Base-by-base conservation (phyloP, 768 basidiomycete species). In the Rhodotorula kratochvilovae region DNA sequence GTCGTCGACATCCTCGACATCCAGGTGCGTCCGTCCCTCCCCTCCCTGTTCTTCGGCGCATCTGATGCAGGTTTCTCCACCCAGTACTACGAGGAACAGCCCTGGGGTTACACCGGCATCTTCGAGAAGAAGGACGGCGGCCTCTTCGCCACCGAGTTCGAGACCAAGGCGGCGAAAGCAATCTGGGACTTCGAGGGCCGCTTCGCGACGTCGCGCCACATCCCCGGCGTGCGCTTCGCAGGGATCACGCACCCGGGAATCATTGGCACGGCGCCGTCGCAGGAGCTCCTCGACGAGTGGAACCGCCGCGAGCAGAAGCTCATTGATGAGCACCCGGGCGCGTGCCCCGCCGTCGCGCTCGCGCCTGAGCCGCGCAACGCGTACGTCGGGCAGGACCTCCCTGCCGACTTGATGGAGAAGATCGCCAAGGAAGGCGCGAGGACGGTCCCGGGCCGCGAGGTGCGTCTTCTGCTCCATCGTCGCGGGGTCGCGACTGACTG, bases 1-100 rank as follows among this genome's bases (percentile, higher is more conserved):
- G 87, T 89, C 15, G 87, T 91, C 7, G 89, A 91, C 67, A 89
- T 91, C 67, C 80, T 91, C n/a, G 88, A 90, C 76, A 86, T 76
- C 39, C 7, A 13, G 39, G 39, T 39, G 8, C 39, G 39, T 39
- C 39, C 39, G 8, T 39, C 13, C 39, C 39, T 7, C 39, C 13
- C 13, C 39, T 39, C 39, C 39, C 8, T 13, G 8, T 39, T 39
- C 8, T 39, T 39, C 39, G 39, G 13, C 39, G 6, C 39, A 39
- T 7, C 39, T 39, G 8, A 39, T 13, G 39, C 39, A 13, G 13
- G 8, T 13, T 13, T 39, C 13, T 39, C 39, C 39, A 39, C n/a
- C n/a, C 42, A 57, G 19, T 54, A 39, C n/a, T 66, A 39, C 88
- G 62, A 88, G 51, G 84, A 88, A 77, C 88, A 88, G 88, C 88